Evolutionary conservation across 768 basidiomycete genomes (phyloP).

Genomic region (Trametes gibbosa): DNA sequence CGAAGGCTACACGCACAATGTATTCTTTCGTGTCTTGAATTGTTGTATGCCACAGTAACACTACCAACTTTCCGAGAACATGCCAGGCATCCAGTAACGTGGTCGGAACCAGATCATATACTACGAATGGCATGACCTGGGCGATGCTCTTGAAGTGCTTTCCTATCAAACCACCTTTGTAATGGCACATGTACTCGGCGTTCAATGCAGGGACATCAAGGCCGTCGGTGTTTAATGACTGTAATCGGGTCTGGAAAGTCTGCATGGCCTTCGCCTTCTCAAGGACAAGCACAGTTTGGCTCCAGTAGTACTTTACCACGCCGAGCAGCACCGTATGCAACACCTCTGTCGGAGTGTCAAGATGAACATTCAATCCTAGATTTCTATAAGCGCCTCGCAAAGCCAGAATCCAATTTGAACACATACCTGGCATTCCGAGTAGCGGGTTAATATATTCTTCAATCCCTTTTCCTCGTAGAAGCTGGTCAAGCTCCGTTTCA

Average conservation of each 20-base stretch:
- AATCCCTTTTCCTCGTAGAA: slow-evolving; percentile 13
- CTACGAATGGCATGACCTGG: slow-evolving; percentile 18
- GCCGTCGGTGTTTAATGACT: slow-evolving; percentile 26
- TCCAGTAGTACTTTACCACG: slow-evolving; percentile 21
- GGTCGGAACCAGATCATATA: slow-evolving; percentile 15
- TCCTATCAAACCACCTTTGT: slow-evolving; percentile 31
- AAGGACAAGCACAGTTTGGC: slow-evolving; percentile 23
- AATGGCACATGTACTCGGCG: slow-evolving; percentile 33
- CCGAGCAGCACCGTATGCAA: slow-evolving; percentile 34
- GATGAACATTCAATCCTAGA: slow-evolving; percentile 28
- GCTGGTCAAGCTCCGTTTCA: slow-evolving; percentile 17
- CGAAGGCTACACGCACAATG: not conserved
- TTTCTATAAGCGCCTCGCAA: not conserved
- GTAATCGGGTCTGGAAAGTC: slow-evolving; percentile 26
- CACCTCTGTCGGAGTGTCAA: slow-evolving; percentile 33
- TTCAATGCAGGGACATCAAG: slow-evolving; percentile 25
- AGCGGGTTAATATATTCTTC: slow-evolving; percentile 1
- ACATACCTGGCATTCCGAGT: slow-evolving; percentile 3
- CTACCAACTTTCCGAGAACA: slow-evolving; percentile 17
- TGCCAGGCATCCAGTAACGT: slow-evolving; percentile 22
- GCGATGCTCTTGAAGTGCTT: slow-evolving; percentile 31
- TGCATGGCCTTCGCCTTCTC: slow-evolving; percentile 22
- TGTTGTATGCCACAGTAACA: slow-evolving; percentile 23
- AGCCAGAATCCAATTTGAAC: too few relatives aligned
- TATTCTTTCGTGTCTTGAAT: slow-evolving; percentile 17